Evolutionary conservation across 805 yeast species (phyloP).

Genomic region (Wickerhamomyces bovis): DNA sequence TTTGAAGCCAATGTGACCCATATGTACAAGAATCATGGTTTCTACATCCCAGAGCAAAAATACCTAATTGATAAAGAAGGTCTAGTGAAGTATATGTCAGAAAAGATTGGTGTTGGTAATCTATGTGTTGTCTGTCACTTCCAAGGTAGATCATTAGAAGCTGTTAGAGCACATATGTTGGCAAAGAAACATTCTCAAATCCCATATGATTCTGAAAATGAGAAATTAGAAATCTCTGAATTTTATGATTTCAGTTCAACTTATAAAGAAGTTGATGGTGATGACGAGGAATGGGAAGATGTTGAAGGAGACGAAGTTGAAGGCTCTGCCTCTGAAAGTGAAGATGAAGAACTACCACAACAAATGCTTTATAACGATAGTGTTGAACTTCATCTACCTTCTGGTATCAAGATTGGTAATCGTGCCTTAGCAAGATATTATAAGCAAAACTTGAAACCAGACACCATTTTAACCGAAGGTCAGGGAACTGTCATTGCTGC

Average conservation of each 20-base stretch:
- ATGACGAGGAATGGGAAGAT: slow-evolving; percentile 29
- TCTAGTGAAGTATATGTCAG: slow-evolving; percentile 70
- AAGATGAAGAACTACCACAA: slow-evolving; percentile 31
- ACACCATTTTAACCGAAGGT: slow-evolving; percentile 57
- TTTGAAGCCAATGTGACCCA: slow-evolving; percentile 57
- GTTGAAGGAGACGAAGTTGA: slow-evolving; percentile 33
- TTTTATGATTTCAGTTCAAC: slow-evolving; percentile 85
- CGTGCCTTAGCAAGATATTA: slow-evolving; percentile 74
- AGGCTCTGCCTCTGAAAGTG: slow-evolving; percentile 27
- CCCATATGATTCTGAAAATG: slow-evolving; percentile 83
- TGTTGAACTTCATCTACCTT: slow-evolving; percentile 70
- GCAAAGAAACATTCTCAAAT: slow-evolving; percentile 82
- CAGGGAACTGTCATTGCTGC: slow-evolving; percentile 84
- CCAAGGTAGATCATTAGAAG: slow-evolving; percentile 80
- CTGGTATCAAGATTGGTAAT: slow-evolving; percentile 83
- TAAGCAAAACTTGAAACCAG: slow-evolving; percentile 66
- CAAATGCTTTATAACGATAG: slow-evolving; percentile 53
- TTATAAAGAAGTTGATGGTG: slow-evolving; percentile 37
- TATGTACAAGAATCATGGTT: slow-evolving; percentile 75
- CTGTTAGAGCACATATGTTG: slow-evolving; percentile 87
- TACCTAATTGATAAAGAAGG: slow-evolving; percentile 71
- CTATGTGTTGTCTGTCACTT: slow-evolving; percentile 79
- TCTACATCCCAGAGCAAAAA: slow-evolving; percentile 79
- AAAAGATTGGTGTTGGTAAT: slow-evolving; percentile 88
- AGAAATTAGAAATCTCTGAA: slow-evolving; percentile 81